Evolutionary conservation across 1,284 basidiomycete genomes (phyloP), one percentile per base, ranked within the genome.

Genomic region (Marasmius oreades): DNA sequence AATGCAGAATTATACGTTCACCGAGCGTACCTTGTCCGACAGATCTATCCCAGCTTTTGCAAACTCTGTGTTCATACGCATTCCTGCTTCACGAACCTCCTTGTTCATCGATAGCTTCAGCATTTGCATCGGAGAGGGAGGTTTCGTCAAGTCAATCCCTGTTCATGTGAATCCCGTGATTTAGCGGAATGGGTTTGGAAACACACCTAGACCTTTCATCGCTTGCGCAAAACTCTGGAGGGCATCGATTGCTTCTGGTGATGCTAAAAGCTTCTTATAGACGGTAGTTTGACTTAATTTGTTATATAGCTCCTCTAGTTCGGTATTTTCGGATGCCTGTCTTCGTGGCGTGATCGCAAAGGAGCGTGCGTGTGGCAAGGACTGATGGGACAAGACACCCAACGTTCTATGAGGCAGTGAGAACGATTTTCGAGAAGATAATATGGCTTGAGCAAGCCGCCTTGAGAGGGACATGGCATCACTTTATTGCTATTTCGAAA

Each of bases 31-130:
- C 69, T 76, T 68, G 34, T 74, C 70, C 36, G 67, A 71, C 39
- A 84, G 52, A 63, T 86, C 78, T 18, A 88, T 67, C 0, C 84
- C 86, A 36, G 82, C 83, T 43, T 82, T 82, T 55, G 79, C 70
- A 60, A 88, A 67, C 58, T 80, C 80, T n/a, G 75, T 74, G 54
- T 73, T 71, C 18, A 86, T 70, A 45, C 69, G 72, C 62, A 75
- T 73, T 34, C 78, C 73, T 33, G 74, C 77, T 48, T 68, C 72
- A 55, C 80, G 72, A 55, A 87, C 82, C 51, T 81, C 80, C 2
- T 78, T 63, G 61, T 76, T 82, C 55, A 77, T 71, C 20, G 79
- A 70, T 36, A 88, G 69, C 59, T 75, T 80, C 57, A 84, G 68
- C 71, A 85, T 72, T 52, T 80, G 74, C 46, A 79, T 69, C n/a